phyloP scores from a whole-genome alignment of 768 basidiomycete species.

The Tricholoma furcatifolium region DNA sequence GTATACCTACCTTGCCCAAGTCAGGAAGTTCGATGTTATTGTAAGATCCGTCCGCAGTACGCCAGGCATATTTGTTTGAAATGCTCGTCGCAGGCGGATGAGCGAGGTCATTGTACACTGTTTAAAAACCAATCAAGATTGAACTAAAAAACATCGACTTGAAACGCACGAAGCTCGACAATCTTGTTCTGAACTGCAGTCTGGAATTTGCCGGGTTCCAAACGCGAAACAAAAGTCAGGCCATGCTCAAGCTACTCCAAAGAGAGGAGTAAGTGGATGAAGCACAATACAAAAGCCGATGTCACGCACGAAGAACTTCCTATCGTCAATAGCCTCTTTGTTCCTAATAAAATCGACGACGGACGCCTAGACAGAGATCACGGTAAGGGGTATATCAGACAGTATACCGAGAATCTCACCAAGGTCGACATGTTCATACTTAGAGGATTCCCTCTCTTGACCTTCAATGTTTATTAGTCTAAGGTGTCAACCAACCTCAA shows the following conservation, averaged over 20 bases:
- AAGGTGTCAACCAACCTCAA: neutral
- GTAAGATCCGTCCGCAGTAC: slow-evolving; percentile 72
- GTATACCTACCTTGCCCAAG: slow-evolving; percentile 55
- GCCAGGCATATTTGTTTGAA: slow-evolving; percentile 61
- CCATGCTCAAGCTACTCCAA: slow-evolving; percentile 64
- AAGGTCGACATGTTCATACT: slow-evolving; percentile 38
- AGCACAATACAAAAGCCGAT: neutral
- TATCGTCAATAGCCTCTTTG: slow-evolving; percentile 67
- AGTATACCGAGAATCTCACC: slow-evolving; percentile 29
- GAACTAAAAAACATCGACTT: neutral
- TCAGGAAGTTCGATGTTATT: slow-evolving; percentile 73
- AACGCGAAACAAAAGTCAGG: slow-evolving; percentile 58
- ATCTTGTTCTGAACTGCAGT: slow-evolving; percentile 41
- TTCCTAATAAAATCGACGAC: slow-evolving; percentile 62
- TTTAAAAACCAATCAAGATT: neutral
- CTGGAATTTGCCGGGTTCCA: slow-evolving; percentile 46
- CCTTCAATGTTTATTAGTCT: slow-evolving; percentile 23
- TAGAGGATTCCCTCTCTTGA: slow-evolving; percentile 41
- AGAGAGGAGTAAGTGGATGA: neutral
- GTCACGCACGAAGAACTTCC: slow-evolving; percentile 65
- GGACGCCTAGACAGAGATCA: slow-evolving; percentile 40
- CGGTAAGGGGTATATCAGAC: neutral
- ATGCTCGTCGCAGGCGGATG: slow-evolving; percentile 76
- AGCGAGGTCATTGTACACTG: slow-evolving; percentile 80
- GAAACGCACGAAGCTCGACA: slow-evolving; percentile 55